Conservation (phyloP, 176 grass and related monocot species). For the Chrysopogon serrulatus region DNA sequence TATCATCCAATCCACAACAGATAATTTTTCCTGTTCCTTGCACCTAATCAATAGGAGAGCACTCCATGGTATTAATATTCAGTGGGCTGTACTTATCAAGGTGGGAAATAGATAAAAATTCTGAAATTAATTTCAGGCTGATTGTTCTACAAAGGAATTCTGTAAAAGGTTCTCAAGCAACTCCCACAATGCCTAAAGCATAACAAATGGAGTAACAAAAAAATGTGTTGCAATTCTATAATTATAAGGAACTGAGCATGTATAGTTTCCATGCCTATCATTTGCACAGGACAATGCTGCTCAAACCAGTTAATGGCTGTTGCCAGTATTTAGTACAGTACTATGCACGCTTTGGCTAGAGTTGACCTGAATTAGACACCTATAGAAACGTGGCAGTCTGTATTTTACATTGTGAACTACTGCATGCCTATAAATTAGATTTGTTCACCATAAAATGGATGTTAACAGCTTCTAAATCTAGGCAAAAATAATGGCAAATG, state of each 20-base stretch:
- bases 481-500: background rate
- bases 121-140: background rate
- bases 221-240: background rate
- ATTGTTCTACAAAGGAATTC: background rate
- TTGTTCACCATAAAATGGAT: background rate
- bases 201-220: background rate
- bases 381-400: background rate
- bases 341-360: background rate
- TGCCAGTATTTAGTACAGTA: background rate
- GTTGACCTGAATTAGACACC: background rate
- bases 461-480: background rate
- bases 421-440: background rate
- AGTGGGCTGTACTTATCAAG: background rate
- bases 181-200: background rate
- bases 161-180: background rate
- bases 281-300: background rate
- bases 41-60: background rate
- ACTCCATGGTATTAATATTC: too few species aligned
- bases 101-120: background rate
- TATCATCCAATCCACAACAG: background rate
- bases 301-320: background rate
- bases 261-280: background rate
- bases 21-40: background rate
- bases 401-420: background rate
- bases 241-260: background rate